phyloP scores from a whole-genome alignment of 176 grass and related monocot genomes.

The Avena atlantica region DNA sequence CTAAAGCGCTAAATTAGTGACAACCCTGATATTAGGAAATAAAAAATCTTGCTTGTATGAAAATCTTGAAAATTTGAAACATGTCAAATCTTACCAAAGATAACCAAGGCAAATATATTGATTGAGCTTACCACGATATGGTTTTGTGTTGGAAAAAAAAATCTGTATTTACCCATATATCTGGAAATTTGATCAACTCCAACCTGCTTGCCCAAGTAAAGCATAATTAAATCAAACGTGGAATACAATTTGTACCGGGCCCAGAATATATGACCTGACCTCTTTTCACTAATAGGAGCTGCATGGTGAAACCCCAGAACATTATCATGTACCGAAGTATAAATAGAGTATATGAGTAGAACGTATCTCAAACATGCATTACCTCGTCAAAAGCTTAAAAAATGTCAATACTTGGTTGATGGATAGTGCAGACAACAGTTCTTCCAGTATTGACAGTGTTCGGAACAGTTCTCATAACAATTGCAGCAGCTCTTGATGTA shows the following conservation, averaged over 20 bases:
- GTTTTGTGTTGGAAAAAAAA: too few relatives aligned
- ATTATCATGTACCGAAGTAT: constrained; percentile 2
- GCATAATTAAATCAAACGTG: too few relatives aligned
- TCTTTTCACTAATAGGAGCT: constrained; percentile 85
- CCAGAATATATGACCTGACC: constrained; percentile 83
- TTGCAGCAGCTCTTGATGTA: constrained; percentile 66
- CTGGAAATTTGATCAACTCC: too few relatives aligned
- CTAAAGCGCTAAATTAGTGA: too few relatives aligned
- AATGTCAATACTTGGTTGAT: constrained; percentile 92
- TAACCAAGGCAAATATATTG: too few relatives aligned
- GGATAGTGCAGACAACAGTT: constrained; percentile 86
- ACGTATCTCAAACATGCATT: constrained; percentile 20
- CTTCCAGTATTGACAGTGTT: constrained; percentile 82
- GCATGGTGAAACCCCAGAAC: constrained; percentile 36
- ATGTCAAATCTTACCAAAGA: too few relatives aligned
- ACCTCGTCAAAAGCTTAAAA: constrained; percentile 94
- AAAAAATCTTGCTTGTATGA: too few relatives aligned
- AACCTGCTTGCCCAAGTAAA: too few relatives aligned
- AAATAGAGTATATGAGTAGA: constrained; percentile 5
- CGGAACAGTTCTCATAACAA: constrained; percentile 85
- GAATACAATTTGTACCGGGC: constrained; percentile 2
- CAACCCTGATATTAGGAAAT: too few relatives aligned
- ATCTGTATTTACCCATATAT: too few relatives aligned
- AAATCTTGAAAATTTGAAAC: too few relatives aligned
- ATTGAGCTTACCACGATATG: too few relatives aligned